A percentile compares a stretch with the other conserved stretches of the same genome.
Conservation (phyloP, 2,329 filamentous ascomycete genomes). For the Colletotrichum theobromicola region DNA sequence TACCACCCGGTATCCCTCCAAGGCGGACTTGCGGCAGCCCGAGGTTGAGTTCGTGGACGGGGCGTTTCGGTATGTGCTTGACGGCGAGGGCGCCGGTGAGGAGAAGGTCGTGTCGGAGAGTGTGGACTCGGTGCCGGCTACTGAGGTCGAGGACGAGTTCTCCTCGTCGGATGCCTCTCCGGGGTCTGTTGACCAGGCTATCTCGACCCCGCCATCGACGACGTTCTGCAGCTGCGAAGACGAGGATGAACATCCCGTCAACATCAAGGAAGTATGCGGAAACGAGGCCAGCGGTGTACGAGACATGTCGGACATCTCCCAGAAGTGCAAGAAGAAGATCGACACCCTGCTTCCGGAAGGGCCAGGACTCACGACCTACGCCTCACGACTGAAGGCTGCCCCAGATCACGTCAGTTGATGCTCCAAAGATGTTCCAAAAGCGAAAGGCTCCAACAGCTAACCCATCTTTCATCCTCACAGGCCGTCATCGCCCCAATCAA, state of each 20-base stretch:
- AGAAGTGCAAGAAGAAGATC: neutral
- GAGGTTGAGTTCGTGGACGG: neutral
- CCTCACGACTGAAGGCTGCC: neutral
- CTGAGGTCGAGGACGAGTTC: neutral
- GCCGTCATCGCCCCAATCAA: neutral
- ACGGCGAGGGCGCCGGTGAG: neutral
- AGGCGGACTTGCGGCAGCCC: neutral
- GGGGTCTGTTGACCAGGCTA: neutral
- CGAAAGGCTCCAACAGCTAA: neutral
- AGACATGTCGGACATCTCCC: neutral
- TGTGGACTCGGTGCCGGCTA: neutral
- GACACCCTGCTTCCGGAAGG: neutral
- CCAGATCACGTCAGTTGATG: neutral
- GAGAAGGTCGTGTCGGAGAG: neutral
- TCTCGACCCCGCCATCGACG: neutral
- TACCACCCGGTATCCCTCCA: neutral
- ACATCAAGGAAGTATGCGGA: neutral
- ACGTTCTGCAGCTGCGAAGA: neutral
- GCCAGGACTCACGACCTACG: neutral
- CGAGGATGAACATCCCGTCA: neutral
- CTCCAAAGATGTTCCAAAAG: neutral
- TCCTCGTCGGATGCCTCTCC: neutral
- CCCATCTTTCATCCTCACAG: neutral
- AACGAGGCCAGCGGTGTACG: neutral
- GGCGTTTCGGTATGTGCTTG: neutral